Base-by-base conservation (phyloP, 139 green algal genomes). In the Volvox africanus region DNA sequence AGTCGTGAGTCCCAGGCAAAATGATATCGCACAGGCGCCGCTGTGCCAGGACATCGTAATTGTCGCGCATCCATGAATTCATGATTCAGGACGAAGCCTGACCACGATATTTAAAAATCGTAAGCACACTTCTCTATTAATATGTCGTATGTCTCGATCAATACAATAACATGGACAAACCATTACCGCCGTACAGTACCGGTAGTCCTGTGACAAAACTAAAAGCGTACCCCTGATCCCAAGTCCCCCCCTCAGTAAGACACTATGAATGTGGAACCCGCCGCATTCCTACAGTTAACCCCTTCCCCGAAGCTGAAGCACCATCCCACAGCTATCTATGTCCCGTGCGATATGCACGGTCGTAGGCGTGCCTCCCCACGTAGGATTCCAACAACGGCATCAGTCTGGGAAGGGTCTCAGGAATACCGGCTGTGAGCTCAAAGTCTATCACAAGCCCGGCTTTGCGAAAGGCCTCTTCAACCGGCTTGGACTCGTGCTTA, bases 351-450 rank as follows among this genome's bases (percentile, higher is more conserved):
- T 35, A 61, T 9, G 12, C 21, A 61, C 35, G 84, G 71, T 76
- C 28, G 44, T 61, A 22, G 28, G 36, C 71, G 33, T 33, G 75
- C 26, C 82, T 79, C 33, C 35, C 62, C 28, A 76, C 68, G 69
- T 93, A 93, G 0, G 71, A 79, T 75, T 94, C 73, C 67, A 98
- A 88, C 28, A 93, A 83, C 12, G 87, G 88, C 80, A 98, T 88
- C 86, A 99, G 92, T 6, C 82, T 76, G 5, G 98, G 98, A 88
- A 99, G 93, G 5, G 98, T 99, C 89, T 99, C 96, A 1, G 98
- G 97, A 80, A 99, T 99, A 68, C 98, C 98, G 1, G 94, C 95
- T 14, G 94, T 97, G 88, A 99, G 98, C 89, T 99, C 95, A 95
- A 99, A 99, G 80, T 99, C 96, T 20, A 98, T 55, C 83, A 99